phyloP scores from a whole-genome alignment of 306 rosid genomes.

The Senna tora region DNA sequence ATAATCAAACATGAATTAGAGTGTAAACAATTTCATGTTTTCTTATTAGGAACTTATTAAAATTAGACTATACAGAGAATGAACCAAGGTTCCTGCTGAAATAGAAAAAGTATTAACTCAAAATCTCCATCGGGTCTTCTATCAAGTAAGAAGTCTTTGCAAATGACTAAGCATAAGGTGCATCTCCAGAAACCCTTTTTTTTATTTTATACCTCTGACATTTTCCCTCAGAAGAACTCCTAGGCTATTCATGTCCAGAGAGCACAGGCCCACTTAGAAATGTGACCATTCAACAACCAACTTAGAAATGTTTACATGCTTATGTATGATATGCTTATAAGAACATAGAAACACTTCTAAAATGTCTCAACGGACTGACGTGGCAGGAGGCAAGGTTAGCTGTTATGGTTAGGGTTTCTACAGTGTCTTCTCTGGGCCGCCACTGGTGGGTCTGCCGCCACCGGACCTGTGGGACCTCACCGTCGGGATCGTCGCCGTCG shows the following conservation, averaged over 20 bases:
- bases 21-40: conserved; percentile 19
- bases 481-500: no score
- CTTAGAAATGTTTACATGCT: conserved; percentile 13
- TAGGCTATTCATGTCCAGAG: conserved; percentile 25
- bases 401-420: no score
- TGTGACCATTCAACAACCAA: conserved; percentile 29
- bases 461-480: no score
- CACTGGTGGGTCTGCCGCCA: no score
- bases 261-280: background rate
- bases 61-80: background rate
- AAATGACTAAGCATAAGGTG: background rate
- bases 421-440: no score
- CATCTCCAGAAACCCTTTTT: conserved; percentile 9
- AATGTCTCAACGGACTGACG: no score
- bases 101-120: background rate
- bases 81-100: background rate
- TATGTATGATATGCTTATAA: background rate
- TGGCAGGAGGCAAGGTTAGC: no score
- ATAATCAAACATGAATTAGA: conserved; percentile 7
- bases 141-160: background rate
- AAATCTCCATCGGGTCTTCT: background rate
- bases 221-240: background rate
- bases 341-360: no score
- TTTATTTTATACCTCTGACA: conserved; percentile 5
- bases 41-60: background rate